Evolutionary conservation across 768 basidiomycete species (phyloP).

Genomic region (Pholiota conissans): DNA sequence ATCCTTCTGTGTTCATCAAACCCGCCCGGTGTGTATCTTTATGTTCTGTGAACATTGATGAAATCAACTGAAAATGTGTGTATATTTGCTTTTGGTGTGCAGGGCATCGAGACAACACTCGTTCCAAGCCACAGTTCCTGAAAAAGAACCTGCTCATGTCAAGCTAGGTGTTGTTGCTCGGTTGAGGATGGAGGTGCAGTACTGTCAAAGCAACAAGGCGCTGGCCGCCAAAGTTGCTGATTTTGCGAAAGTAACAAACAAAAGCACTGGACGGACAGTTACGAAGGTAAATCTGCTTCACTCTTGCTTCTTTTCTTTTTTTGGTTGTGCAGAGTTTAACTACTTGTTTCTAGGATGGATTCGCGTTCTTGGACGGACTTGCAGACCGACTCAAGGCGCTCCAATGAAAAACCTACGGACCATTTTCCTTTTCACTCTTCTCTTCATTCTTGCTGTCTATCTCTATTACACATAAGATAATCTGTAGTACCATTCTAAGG

Average conservation of each 20-base stretch:
- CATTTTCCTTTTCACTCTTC: neutral
- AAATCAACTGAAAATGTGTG: neutral
- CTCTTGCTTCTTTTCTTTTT: neutral
- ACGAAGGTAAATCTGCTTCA: slow-evolving; percentile 51
- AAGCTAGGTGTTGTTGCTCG: slow-evolving; percentile 63
- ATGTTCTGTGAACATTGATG: neutral
- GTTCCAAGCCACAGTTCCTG: slow-evolving; percentile 37
- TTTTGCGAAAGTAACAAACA: slow-evolving; percentile 69
- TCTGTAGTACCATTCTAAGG: neutral
- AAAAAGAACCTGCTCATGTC: slow-evolving; percentile 46
- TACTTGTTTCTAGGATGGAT: slow-evolving; percentile 20
- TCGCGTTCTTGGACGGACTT: slow-evolving; percentile 65
- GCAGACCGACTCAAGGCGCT: slow-evolving; percentile 51
- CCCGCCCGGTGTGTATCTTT: slow-evolving; percentile 48
- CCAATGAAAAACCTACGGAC: slow-evolving; percentile 21
- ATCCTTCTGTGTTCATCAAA: slow-evolving; percentile 59
- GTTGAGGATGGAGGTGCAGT: slow-evolving; percentile 53
- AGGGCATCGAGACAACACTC: slow-evolving; percentile 39
- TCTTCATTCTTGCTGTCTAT: neutral
- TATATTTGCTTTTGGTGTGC: too few relatives aligned
- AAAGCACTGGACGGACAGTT: slow-evolving; percentile 66
- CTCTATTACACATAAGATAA: neutral
- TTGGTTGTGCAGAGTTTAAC: too few relatives aligned
- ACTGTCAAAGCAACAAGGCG: slow-evolving; percentile 50
- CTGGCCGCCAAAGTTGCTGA: slow-evolving; percentile 68